These are phyloP conservation scores for Leccinum pachyderme DNA, from an alignment of 1,284 basidiomycete genomes.

Conservation along the genomic window DNA sequence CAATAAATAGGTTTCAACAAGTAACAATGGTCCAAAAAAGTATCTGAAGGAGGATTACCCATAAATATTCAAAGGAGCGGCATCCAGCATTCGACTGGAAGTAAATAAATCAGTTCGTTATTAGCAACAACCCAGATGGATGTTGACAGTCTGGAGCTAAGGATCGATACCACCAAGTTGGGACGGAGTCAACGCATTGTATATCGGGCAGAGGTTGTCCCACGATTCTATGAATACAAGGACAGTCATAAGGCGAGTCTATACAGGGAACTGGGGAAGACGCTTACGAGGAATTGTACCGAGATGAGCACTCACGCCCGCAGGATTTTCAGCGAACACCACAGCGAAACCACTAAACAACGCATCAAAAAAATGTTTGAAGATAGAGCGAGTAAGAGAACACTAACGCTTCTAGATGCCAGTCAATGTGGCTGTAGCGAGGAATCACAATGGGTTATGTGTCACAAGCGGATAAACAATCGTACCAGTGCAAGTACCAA, in stretches of 20 bases:
- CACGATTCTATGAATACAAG: neutral
- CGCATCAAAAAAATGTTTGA: neutral
- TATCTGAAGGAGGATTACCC: neutral
- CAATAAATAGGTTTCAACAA: neutral
- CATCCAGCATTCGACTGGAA: neutral
- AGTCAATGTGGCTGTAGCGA: neutral
- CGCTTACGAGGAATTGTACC: neutral
- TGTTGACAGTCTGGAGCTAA: neutral
- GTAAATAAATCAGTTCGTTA: neutral
- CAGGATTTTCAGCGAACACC: neutral
- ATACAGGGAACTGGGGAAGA: neutral
- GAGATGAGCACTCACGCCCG: neutral
- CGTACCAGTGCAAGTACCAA: constrained; percentile 33
- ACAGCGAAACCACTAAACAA: neutral
- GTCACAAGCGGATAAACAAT: neutral
- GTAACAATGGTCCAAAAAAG: neutral
- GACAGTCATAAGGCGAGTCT: neutral
- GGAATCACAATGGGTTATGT: neutral
- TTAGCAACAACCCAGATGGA: neutral
- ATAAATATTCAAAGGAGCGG: neutral
- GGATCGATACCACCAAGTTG: neutral
- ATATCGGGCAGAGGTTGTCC: neutral
- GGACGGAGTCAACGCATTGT: neutral
- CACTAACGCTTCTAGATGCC: neutral
- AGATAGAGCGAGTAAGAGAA: neutral